These are phyloP conservation scores for Huntiella moniliformis DNA, from an alignment of 2,329 filamentous ascomycete genomes.

Conservation along the genomic window DNA sequence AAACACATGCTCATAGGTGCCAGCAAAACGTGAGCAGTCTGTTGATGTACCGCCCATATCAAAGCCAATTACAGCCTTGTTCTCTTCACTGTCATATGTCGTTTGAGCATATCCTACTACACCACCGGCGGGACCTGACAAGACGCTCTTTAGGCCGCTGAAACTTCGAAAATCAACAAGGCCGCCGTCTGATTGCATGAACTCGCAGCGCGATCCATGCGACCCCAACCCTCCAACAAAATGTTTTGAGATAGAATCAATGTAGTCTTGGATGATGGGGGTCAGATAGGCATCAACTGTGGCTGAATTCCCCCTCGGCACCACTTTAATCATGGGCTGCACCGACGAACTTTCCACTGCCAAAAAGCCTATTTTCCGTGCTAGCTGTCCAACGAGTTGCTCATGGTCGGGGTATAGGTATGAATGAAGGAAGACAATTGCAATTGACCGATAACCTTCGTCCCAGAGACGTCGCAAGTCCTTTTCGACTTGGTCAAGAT, in stretches of 20 bases:
- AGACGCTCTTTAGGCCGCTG: constrained; percentile 65
- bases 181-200: constrained; percentile 79
- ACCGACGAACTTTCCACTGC: constrained; percentile 17
- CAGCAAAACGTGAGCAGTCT: constrained; percentile 75
- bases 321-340: constrained; percentile 25
- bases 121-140: constrained; percentile 81
- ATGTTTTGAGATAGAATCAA: constrained; percentile 21
- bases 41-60: constrained; percentile 73
- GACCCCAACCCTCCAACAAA: constrained; percentile 71
- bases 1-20: constrained; percentile 81
- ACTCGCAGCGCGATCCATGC: constrained; percentile 72
- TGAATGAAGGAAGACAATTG: constrained; percentile 79
- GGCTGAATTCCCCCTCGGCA: constrained; percentile 25
- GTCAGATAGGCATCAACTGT: constrained; percentile 27
- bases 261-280: constrained; percentile 24
- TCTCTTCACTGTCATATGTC: constrained; percentile 67
- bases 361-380: constrained; percentile 49
- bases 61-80: constrained; percentile 77
- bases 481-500: constrained; percentile 30
- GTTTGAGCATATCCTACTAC: constrained; percentile 87
- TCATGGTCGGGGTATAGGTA: constrained; percentile 86
- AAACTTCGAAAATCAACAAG: constrained; percentile 61
- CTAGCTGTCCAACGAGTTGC: constrained; percentile 54
- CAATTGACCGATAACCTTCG: constrained; percentile 57
- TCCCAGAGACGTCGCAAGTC: constrained; percentile 43